Percentiles rank a stretch among this genome's conserved stretches.
These are phyloP conservation scores for Teunomyces cretensis DNA, from an alignment of 805 yeast species.

Conservation along the genomic window DNA sequence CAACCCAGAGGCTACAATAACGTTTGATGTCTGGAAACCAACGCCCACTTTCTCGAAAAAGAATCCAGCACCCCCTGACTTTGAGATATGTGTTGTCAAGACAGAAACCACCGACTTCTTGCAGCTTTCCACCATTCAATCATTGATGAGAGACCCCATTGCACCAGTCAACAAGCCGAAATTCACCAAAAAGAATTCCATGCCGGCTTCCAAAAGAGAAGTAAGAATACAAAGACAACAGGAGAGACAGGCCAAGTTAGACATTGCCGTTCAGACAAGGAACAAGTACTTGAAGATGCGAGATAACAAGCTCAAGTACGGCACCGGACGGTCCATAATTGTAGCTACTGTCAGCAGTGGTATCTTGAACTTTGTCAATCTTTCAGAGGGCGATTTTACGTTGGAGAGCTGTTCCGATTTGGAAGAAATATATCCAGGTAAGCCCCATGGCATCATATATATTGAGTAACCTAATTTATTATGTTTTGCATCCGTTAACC, in stretches of 20 bases:
- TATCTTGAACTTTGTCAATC: constrained; percentile 60
- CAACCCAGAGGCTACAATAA: constrained; percentile 20
- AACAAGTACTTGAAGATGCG: constrained; percentile 27
- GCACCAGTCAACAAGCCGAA: constrained; percentile 1
- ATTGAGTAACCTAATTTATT: not conserved
- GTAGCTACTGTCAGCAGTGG: constrained; percentile 79
- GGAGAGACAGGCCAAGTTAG: constrained; percentile 29
- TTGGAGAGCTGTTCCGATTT: constrained; percentile 15
- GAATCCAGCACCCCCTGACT: constrained; percentile 71
- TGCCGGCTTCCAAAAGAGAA: constrained; percentile 28
- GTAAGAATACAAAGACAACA: constrained; percentile 19
- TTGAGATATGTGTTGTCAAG: constrained; percentile 61
- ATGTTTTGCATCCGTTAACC: constrained; percentile 6
- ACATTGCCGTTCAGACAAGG: constrained; percentile 17
- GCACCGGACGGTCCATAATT: constrained; percentile 50
- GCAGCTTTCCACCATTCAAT: constrained; percentile 38
- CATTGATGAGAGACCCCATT: constrained; percentile 18
- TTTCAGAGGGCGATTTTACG: constrained; percentile 52
- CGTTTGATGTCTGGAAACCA: constrained; percentile 85
- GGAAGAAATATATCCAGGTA: constrained; percentile 14
- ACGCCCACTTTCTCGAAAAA: constrained; percentile 66
- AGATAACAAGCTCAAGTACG: constrained; percentile 49
- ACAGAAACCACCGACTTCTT: constrained; percentile 49
- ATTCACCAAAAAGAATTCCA: constrained; percentile 11
- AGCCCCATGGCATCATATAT: constrained; percentile 19